Conservation (phyloP, 345 rosid species). For the Nephelium lappaceum region DNA sequence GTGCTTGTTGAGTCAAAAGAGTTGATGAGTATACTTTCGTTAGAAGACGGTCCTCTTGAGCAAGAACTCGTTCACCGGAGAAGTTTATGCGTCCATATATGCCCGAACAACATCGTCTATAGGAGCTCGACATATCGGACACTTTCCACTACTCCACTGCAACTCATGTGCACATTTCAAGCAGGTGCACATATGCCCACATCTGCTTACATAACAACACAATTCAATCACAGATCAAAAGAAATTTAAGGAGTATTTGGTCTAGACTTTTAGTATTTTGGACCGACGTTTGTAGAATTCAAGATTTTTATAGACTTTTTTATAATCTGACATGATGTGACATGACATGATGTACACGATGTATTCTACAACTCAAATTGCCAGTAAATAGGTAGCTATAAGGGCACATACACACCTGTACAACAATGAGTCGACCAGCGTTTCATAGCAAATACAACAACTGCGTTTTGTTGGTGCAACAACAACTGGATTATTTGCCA, state of each 20-base stretch:
- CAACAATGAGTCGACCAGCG: conserved; percentile 72
- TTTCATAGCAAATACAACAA: conserved; percentile 80
- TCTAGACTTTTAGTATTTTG: too few relatives aligned
- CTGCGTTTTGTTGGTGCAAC: conserved; percentile 45
- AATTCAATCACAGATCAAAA: too few relatives aligned
- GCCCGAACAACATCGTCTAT: conserved; percentile 80
- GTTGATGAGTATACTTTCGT: not conserved
- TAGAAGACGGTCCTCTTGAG: conserved; percentile 47
- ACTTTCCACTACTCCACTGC: conserved; percentile 71
- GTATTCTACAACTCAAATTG: not conserved
- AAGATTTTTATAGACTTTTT: too few relatives aligned
- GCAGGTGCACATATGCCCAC: conserved; percentile 96
- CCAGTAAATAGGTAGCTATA: not conserved
- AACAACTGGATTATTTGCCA: conserved; percentile 29
- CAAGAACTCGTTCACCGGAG: conserved; percentile 47
- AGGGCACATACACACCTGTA: conserved; percentile 61
- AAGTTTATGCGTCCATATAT: conserved; percentile 52
- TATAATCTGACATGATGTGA: not conserved
- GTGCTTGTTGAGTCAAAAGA: not conserved
- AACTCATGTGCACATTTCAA: conserved; percentile 74
- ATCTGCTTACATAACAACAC: conserved; percentile 36
- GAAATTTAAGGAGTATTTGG: too few relatives aligned
- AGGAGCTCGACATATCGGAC: conserved; percentile 83
- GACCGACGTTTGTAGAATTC: too few relatives aligned
- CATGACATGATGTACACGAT: too few relatives aligned